Conservation (phyloP, 106 monocot genomes). For the Iris macrosiphon region DNA sequence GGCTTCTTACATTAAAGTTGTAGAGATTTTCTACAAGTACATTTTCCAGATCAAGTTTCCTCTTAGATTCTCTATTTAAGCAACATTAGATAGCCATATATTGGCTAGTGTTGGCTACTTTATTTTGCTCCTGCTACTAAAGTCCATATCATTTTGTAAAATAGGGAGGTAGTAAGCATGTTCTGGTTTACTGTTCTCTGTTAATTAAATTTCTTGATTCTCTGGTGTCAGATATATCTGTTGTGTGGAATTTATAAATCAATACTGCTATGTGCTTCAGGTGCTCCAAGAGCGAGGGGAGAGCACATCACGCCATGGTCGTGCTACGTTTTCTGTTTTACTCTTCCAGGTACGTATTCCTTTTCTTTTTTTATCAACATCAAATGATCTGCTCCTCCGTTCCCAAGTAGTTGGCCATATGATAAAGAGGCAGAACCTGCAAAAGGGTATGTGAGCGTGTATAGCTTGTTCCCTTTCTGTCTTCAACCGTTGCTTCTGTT, state of each 20-base stretch:
- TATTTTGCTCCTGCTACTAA: too few species aligned
- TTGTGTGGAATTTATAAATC: not conserved
- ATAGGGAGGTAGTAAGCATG: not conserved
- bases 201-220: not conserved
- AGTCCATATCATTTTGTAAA: not conserved
- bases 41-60: too few species aligned
- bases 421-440: too few species aligned
- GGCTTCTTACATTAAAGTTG: too few species aligned
- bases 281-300: constrained; percentile 98
- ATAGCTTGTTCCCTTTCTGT: too few species aligned
- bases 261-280: constrained; percentile 16
- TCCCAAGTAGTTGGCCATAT: not conserved
- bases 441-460: too few species aligned
- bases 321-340: constrained; percentile 97
- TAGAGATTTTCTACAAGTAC: too few species aligned
- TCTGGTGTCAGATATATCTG: not conserved
- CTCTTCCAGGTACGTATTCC: constrained; percentile 72
- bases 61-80: too few species aligned
- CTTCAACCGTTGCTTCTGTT: too few species aligned
- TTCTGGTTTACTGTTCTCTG: not conserved
- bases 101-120: too few species aligned
- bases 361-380: constrained; percentile 5
- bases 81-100: too few species aligned
- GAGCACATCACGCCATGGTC: constrained; percentile 96
- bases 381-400: not conserved